A percentile compares a stretch with the other conserved stretches of the same genome.
These are phyloP conservation scores for Thermothielavioides terrestris DNA, from an alignment of 495 filamentous ascomycete species.

Conservation along the genomic window DNA sequence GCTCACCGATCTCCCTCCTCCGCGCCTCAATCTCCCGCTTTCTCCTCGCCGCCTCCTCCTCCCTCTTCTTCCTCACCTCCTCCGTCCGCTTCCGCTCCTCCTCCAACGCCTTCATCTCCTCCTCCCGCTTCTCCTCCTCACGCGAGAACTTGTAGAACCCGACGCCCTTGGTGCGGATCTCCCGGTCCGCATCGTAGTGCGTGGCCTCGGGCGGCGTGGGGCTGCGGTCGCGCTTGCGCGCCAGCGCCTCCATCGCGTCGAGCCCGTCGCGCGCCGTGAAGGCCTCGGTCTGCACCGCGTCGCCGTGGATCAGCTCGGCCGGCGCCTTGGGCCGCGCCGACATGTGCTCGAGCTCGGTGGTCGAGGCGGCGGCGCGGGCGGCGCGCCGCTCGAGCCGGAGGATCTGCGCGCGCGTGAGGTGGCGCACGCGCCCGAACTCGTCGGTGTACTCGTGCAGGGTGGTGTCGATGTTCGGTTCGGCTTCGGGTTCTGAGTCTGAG, in stretches of 20 bases:
- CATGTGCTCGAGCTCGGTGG: constrained; percentile 39
- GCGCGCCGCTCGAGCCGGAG: constrained; percentile 44
- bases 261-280: constrained; percentile 58
- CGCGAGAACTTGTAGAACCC: constrained; percentile 82
- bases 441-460: constrained; percentile 76
- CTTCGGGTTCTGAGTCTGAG: constrained; percentile 31
- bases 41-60: constrained; percentile 36
- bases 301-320: constrained; percentile 68
- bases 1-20: constrained; percentile 43
- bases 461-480: constrained; percentile 34
- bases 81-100: constrained; percentile 61
- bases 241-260: constrained; percentile 61
- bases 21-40: constrained; percentile 44
- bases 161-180: constrained; percentile 78
- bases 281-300: constrained; percentile 68
- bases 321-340: constrained; percentile 52
- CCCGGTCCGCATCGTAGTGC: constrained; percentile 77
- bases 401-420: constrained; percentile 55
- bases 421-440: constrained; percentile 75
- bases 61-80: constrained; percentile 46
- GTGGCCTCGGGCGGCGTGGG: constrained; percentile 64
- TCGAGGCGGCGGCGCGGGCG: constrained; percentile 34
- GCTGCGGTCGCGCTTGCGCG: constrained; percentile 61
- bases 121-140: constrained; percentile 53
- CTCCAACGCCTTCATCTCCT: constrained; percentile 70